phyloP scores from a whole-genome alignment of 805 yeast genomes.

The Ogataea angusta region DNA sequence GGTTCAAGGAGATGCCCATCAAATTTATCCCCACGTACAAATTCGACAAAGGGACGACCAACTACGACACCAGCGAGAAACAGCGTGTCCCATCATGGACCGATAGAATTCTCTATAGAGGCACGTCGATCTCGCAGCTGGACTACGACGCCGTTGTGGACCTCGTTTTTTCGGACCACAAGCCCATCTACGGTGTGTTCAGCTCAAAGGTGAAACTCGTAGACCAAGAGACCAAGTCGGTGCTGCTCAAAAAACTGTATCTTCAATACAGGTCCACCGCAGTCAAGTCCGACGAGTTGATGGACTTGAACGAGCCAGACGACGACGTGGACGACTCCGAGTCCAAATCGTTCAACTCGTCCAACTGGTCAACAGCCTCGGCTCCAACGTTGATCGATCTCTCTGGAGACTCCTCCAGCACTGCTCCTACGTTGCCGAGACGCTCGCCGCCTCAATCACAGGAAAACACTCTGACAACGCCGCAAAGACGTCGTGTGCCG shows the following conservation, averaged over 20 bases:
- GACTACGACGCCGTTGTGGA: slow-evolving; percentile 64
- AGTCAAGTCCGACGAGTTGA: slow-evolving; percentile 18
- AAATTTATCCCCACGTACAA: slow-evolving; percentile 89
- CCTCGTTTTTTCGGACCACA: slow-evolving; percentile 77
- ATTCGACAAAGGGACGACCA: slow-evolving; percentile 77
- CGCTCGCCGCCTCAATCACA: slow-evolving; percentile 16
- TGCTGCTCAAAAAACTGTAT: slow-evolving; percentile 57
- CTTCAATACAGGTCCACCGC: slow-evolving; percentile 45
- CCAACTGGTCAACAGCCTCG: slow-evolving; percentile 22
- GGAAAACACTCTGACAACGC: slow-evolving; percentile 12
- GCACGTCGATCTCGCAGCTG: slow-evolving; percentile 54
- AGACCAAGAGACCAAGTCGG: slow-evolving; percentile 57
- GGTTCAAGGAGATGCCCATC: slow-evolving; percentile 72
- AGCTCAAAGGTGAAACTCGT: slow-evolving; percentile 62
- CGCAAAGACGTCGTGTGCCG: slow-evolving; percentile 20
- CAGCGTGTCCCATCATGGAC: slow-evolving; percentile 97
- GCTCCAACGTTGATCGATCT: slow-evolving; percentile 26
- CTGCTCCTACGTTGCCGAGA: slow-evolving; percentile 16
- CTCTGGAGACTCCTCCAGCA: slow-evolving; percentile 3
- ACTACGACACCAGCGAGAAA: slow-evolving; percentile 87
- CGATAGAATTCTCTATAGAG: slow-evolving; percentile 74
- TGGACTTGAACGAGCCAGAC: slow-evolving; percentile 32
- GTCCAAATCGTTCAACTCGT: slow-evolving; percentile 10
- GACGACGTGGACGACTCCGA: slow-evolving; percentile 9
- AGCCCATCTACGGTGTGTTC: slow-evolving; percentile 86